Evolutionary conservation across 148 eudicot species (phyloP), one percentile per base, ranked within the genome.

Genomic region (Persicaria maculosa): DNA sequence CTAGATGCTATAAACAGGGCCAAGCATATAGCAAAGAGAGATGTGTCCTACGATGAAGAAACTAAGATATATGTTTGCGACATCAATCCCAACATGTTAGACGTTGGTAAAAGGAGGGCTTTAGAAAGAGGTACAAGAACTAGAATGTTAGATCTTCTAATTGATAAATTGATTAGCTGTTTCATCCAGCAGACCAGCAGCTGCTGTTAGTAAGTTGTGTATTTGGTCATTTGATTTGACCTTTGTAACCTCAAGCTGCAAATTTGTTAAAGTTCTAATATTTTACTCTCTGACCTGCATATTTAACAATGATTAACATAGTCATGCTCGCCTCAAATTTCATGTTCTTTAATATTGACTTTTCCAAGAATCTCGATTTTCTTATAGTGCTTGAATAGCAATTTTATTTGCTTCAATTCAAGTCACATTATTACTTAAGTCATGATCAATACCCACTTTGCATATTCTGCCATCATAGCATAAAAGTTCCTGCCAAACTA

Each of bases 1-100:
- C 73, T 90, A 59, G 96, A 95, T 65, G 82, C 79, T 50, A 80
- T 93, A 64, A 88, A 85, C 77, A 82, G 79, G 75, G 88, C 88
- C 44, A 73, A 77, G 47, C 85, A 72, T 36, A 80, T 87, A 81
- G 84, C 90, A 47, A 17, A 81, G 69, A 82, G 76, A 77, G 84
- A 85, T 80, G 76, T 73, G 52, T 91, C 86, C 64, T 77, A 69
- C 83, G 85, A 83, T 40, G 89, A 90, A 74, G 97, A 88, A 81
- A 90, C 98, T 72, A 80, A 84, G 78, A 92, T 95, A 74, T 88
- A 87, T 80, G 92, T 95, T 11, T 95, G 97, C 77, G 98, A 95
- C 76, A 92, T 95, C 76, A 95, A 92, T 75, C 88, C 93, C 74
- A 88, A 85, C 80, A 95, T 95, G 98, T 83, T 95, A 76, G 77